Evolutionary conservation across 768 basidiomycete genomes (phyloP), one percentile per base, ranked within the genome.

Genomic region (Tylopilus subfusipes): DNA sequence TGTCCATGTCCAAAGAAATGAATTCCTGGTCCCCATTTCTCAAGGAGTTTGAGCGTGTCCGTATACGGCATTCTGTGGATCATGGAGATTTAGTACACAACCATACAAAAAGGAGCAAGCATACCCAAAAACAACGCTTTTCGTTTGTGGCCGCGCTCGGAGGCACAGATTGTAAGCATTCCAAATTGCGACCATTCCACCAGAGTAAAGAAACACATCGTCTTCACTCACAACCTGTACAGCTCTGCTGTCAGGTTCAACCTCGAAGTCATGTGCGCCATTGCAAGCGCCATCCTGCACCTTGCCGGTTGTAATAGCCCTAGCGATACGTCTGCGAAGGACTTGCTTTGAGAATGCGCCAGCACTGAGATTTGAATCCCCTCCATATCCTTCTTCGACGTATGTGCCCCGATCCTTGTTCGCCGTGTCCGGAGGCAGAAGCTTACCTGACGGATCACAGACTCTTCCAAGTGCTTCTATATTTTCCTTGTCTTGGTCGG

Each of bases 381-480:
- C 83, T 0, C 93, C 96, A 60, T 97, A 98, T 14, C 95, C 84
- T 71, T 98, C 94, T 70, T 98, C 95, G 24, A 98, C 77, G 69
- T 95, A 97, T 5, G 78, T 76, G 2, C 75, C 70, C 50, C 89
- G 83, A 60, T 92, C 93, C n/a, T 74, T 67, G 46, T 76, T 78
- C 46, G 90, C 70, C 11, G 71, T 68, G 33, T 92, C 88, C 5
- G 57, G 53, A 47, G 44, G 27, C 9, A 18, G 44, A 46, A 21
- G 58, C 22, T 19, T 42, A 48, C 4, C 63, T 48, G 34, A 57
- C 53, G 21, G 59, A 11, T 31, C 29, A 8, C 18, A 51, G 29
- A 42, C 25, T 18, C 43, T 54, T 29, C 24, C 50, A 0, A 59
- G 49, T 13, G 63, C 31, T 10, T 71, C 70, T 67, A 68, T 19